A percentile compares a stretch with the other conserved stretches of the same genome.
These are phyloP conservation scores for Azolla pinnata DNA, from an alignment of 75 land plant genomes.

Conservation along the genomic window DNA sequence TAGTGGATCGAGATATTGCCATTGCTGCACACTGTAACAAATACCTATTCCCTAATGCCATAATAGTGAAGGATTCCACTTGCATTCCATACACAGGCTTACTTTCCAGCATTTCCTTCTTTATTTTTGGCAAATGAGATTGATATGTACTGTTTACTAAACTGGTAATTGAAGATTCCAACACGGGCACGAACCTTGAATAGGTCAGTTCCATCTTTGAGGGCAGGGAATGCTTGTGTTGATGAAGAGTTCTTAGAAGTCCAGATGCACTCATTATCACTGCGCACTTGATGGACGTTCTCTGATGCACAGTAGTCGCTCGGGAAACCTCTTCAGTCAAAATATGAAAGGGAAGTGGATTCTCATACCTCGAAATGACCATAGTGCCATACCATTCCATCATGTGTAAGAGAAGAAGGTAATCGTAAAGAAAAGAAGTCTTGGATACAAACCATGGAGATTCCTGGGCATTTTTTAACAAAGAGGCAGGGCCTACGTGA, in stretches of 20 bases:
- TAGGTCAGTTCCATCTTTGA: too few relatives aligned
- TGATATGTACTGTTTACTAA: too few relatives aligned
- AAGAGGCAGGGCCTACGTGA: too few relatives aligned
- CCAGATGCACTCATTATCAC: conserved; percentile 51
- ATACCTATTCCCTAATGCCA: neutral
- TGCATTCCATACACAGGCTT: neutral
- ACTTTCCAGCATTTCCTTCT: conserved; percentile 3
- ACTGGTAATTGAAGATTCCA: too few relatives aligned
- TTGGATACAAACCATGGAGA: conserved; percentile 1
- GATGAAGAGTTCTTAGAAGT: conserved; percentile 32
- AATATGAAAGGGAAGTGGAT: neutral
- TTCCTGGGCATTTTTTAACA: too few relatives aligned
- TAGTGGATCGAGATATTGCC: conserved; percentile 42
- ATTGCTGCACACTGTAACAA: conserved; percentile 43
- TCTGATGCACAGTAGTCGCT: neutral
- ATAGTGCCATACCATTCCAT: conserved; percentile 56
- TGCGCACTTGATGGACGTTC: too few relatives aligned
- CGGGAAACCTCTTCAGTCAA: conserved; percentile 10
- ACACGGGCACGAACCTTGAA: too few relatives aligned
- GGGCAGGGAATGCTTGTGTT: too few relatives aligned
- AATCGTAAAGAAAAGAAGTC: conserved; percentile 22
- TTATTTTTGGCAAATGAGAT: conserved; percentile 4
- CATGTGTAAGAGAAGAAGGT: conserved; percentile 57
- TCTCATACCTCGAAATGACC: conserved; percentile 1
- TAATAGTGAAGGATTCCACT: neutral